phyloP scores from a whole-genome alignment of 2,329 filamentous ascomycete genomes.

The Colletotrichum endophyticum region DNA sequence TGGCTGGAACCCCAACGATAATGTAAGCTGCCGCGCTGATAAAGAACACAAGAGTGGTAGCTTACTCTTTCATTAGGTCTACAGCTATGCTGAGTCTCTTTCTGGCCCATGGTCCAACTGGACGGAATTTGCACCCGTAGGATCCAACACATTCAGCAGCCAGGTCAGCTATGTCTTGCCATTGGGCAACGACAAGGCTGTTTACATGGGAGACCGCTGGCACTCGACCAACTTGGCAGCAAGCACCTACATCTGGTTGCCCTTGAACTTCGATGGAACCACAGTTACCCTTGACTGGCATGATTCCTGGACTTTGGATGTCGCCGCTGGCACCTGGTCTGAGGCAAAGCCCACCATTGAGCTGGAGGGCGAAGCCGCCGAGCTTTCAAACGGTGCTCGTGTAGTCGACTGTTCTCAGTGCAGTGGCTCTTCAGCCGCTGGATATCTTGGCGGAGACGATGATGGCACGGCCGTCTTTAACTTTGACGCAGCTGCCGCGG shows the following conservation, averaged over 20 bases:
- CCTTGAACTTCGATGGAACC: constrained; percentile 57
- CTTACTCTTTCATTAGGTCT: constrained; percentile 34
- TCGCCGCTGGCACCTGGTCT: constrained; percentile 45
- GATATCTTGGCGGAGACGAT: constrained; percentile 58
- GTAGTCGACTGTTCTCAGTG: constrained; percentile 55
- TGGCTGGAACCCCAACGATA: constrained; percentile 68
- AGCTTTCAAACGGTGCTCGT: constrained; percentile 49
- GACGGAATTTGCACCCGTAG: constrained; percentile 61
- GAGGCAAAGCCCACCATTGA: constrained; percentile 48
- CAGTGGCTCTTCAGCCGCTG: constrained; percentile 52
- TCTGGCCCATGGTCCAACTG: constrained; percentile 66
- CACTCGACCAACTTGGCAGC: constrained; percentile 61
- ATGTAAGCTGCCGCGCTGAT: constrained; percentile 38
- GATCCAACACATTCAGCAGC: constrained; percentile 61
- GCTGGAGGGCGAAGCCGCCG: constrained; percentile 57
- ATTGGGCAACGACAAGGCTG: constrained; percentile 39
- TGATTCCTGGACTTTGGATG: constrained; percentile 60
- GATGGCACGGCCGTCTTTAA: constrained; percentile 53
- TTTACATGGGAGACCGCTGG: constrained; percentile 75
- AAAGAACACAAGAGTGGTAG: not conserved
- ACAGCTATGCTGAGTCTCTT: constrained; percentile 62
- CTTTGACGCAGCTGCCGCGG: constrained; percentile 47
- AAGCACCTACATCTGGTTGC: constrained; percentile 70
- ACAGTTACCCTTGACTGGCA: constrained; percentile 55
- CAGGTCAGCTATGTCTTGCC: constrained; percentile 66